These are phyloP conservation scores for Pichia sp. DNA, from an alignment of 1,139 yeast species.

Conservation along the genomic window DNA sequence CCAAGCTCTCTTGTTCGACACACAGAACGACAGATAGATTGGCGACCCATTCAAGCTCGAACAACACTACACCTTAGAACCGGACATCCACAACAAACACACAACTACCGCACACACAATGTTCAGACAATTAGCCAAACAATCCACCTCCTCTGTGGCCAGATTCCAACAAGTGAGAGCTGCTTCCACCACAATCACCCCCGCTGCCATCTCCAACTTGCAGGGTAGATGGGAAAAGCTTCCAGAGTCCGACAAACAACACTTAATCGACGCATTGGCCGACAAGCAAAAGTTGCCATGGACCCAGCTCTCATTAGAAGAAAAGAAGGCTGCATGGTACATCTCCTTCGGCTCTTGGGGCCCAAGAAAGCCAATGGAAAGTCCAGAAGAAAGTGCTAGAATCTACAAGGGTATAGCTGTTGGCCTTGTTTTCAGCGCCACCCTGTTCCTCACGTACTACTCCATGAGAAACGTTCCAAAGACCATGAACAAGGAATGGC, in stretches of 20 bases:
- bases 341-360: slow-evolving; percentile 99
- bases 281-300: slow-evolving; percentile 94
- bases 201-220: slow-evolving; percentile 81
- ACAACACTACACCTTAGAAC: not conserved
- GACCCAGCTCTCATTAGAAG: slow-evolving; percentile 79
- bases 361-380: slow-evolving; percentile 94
- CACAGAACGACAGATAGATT: not conserved
- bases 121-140: slow-evolving; percentile 32
- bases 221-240: slow-evolving; percentile 89
- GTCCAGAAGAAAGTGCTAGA: slow-evolving; percentile 74
- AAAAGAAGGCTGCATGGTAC: slow-evolving; percentile 96
- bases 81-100: not conserved
- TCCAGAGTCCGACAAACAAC: slow-evolving; percentile 85
- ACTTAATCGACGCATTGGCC: slow-evolving; percentile 75
- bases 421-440: slow-evolving; percentile 63
- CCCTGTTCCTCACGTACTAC: slow-evolving; percentile 61
- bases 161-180: slow-evolving; percentile 27
- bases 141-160: slow-evolving; percentile 8
- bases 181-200: slow-evolving; percentile 60
- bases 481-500: slow-evolving; percentile 95
- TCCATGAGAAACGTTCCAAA: slow-evolving; percentile 59
- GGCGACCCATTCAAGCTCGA: not conserved
- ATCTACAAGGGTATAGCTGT: slow-evolving; percentile 73
- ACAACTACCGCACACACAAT: slow-evolving; percentile 15
- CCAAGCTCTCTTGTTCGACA: not conserved